Evolutionary conservation across 192 early-diverging fungal genomes (phyloP).

Genomic region (Coemansia nantahalensis): DNA sequence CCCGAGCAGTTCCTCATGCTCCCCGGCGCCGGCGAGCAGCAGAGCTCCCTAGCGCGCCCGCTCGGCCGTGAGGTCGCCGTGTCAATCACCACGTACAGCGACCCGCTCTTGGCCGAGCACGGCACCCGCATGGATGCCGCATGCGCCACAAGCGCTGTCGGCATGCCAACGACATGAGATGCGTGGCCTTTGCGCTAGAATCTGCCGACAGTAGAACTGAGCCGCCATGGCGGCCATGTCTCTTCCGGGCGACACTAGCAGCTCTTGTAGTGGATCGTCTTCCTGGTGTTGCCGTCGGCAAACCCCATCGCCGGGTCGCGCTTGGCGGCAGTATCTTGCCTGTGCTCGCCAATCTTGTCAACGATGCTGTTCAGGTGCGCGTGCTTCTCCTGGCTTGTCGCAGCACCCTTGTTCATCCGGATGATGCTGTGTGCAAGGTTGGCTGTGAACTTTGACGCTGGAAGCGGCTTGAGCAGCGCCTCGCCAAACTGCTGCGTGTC

Average conservation of each 20-base stretch:
- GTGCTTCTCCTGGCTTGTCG: conserved; percentile 14
- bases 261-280: conserved; percentile 33
- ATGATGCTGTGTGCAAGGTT: conserved; percentile 30
- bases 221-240: too few relatives aligned
- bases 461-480: conserved; percentile 29
- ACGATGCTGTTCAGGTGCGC: conserved; percentile 35
- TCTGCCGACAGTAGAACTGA: too few relatives aligned
- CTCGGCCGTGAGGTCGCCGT: conserved; percentile 28
- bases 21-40: conserved; percentile 19
- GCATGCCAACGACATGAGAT: conserved; percentile 1
- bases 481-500: conserved; percentile 31
- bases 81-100: conserved; percentile 21
- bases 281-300: conserved; percentile 8
- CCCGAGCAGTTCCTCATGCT: conserved; percentile 35
- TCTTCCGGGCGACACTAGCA: conserved; percentile 13
- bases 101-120: conserved; percentile 10
- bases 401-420: conserved; percentile 4
- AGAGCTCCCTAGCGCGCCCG: conserved; percentile 8
- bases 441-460: conserved; percentile 20
- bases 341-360: conserved; percentile 34
- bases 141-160: conserved; percentile 19
- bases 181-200: too few relatives aligned
- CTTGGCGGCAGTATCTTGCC: background rate
- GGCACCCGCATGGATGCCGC: conserved; percentile 32
- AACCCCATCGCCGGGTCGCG: conserved; percentile 10